Percentiles rank a stretch among this genome's conserved stretches.
Evolutionary conservation across 306 rosid genomes (phyloP).

Genomic region (Alnus rubra): DNA sequence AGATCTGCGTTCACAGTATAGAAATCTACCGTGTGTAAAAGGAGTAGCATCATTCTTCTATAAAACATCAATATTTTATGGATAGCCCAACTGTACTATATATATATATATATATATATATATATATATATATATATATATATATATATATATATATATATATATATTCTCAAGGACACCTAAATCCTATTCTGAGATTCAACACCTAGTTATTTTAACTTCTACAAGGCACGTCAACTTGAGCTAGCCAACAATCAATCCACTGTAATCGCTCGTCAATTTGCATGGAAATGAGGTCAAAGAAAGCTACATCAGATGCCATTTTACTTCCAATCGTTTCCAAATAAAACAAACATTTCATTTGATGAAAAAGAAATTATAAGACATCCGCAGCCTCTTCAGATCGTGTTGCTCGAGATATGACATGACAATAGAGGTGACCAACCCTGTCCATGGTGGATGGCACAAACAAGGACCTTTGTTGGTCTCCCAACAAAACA

Average conservation of each 20-base stretch:
- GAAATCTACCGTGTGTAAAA: too few species aligned
- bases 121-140: too few species aligned
- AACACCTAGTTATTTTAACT: not conserved
- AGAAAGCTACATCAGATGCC: slow-evolving; percentile 7
- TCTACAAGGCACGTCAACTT: not conserved
- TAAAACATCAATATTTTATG: too few species aligned
- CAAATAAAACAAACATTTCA: slow-evolving; percentile 6
- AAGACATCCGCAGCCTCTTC: not conserved
- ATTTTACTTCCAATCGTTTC: slow-evolving; percentile 4
- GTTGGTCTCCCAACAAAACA: not conserved
- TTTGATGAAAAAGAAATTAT: not conserved
- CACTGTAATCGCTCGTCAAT: not conserved
- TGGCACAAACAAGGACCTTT: too few species aligned
- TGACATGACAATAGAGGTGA: not conserved
- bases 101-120: too few species aligned
- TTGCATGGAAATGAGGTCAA: not conserved
- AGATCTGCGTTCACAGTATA: too few species aligned
- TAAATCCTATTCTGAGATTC: not conserved
- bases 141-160: too few species aligned
- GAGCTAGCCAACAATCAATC: not conserved
- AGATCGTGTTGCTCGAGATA: not conserved
- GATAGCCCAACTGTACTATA: too few species aligned
- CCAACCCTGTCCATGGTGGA: too few species aligned
- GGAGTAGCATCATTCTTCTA: too few species aligned
- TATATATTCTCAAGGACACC: too few species aligned